Evolutionary conservation across 352 stramenopile species (phyloP), one percentile per base, ranked within the genome.

Genomic region (Halophytophthora batemanensis): DNA sequence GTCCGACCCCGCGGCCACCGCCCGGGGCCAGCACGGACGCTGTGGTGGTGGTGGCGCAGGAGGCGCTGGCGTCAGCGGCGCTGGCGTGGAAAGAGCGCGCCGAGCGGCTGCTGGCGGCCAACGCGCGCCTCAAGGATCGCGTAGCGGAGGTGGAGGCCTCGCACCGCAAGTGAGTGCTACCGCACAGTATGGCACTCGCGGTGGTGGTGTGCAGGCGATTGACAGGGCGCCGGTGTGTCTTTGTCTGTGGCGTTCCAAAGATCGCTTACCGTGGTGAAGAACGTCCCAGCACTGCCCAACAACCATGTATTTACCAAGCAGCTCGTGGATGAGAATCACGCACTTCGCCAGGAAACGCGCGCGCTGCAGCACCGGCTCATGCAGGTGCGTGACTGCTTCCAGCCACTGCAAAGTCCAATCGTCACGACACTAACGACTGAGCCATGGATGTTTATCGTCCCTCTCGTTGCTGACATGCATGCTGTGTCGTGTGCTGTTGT

Each of bases 261-360:
- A 47, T 64, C 70, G 35, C 57, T 68, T 25, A 84, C 74, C 12
- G 62, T 70, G 44, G 63, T 84, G 50, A 82, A 82, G 64, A 71
- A 83, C 41, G 68, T 76, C n/a, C 61, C 59, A 18, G 34, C 64
- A 33, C 53, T 86, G 39, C 77, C 77, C 6, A 88, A 84, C 60
- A 86, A 86, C 23, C 67, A 83, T 42, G 61, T 71, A 42, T 86
- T 80, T 56, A 86, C 68, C 33, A 81, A 75, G 49, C 44, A 82
- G 40, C 72, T 88, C 23, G 51, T 88, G n/a, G 67, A 82, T 19
- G 72, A 88, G 53, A 88, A 86, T 48, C 64, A 69, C 13, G 31
- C 55, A 58, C 65, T 86, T 15, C 49, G 72, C 22, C 40, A 47
- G 17, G 53, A 69, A 13, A 74, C 50, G 15, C 64, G 70, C 14